phyloP scores from a whole-genome alignment of 2,329 filamentous ascomycete species.

The Fusarium tuaranense region DNA sequence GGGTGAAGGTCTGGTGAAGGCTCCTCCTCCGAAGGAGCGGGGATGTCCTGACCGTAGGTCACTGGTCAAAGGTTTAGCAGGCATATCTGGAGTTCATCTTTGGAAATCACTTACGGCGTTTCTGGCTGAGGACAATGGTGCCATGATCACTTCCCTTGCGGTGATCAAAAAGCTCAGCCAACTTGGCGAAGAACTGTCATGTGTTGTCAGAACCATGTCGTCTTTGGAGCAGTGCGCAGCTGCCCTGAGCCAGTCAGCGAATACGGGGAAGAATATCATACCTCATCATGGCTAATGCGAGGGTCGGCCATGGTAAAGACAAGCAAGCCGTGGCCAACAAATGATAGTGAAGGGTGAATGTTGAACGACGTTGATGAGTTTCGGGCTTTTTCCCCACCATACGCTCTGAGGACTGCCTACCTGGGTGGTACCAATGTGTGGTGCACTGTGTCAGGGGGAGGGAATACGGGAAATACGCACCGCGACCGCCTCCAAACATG shows the following conservation, averaged over 20 bases:
- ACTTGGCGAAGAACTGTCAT: constrained; percentile 77
- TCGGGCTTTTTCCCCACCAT: constrained; percentile 41
- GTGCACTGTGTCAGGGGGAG: not conserved
- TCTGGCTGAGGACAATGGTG: constrained; percentile 80
- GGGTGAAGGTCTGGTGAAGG: constrained; percentile 71
- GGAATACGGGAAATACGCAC: not conserved
- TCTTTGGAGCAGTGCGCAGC: constrained; percentile 4
- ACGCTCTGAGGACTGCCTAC: constrained; percentile 4
- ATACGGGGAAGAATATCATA: constrained; percentile 3
- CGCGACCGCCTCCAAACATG: not conserved
- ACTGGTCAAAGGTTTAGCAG: constrained; percentile 49
- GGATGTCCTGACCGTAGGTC: constrained; percentile 57
- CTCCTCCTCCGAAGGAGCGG: constrained; percentile 58
- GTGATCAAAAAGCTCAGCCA: constrained; percentile 75
- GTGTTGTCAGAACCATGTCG: constrained; percentile 20
- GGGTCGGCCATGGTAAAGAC: constrained; percentile 34
- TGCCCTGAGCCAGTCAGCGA: not conserved
- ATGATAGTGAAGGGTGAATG: constrained; percentile 19
- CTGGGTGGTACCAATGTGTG: constrained; percentile 7
- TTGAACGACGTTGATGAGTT: constrained; percentile 30
- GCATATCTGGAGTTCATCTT: not conserved
- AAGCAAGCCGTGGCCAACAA: constrained; percentile 8
- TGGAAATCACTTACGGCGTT: constrained; percentile 69
- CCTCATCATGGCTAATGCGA: constrained; percentile 45
- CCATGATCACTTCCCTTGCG: constrained; percentile 78